These are phyloP conservation scores for Aureobasidium lini DNA, from an alignment of 2,329 filamentous ascomycete species.

Conservation along the genomic window DNA sequence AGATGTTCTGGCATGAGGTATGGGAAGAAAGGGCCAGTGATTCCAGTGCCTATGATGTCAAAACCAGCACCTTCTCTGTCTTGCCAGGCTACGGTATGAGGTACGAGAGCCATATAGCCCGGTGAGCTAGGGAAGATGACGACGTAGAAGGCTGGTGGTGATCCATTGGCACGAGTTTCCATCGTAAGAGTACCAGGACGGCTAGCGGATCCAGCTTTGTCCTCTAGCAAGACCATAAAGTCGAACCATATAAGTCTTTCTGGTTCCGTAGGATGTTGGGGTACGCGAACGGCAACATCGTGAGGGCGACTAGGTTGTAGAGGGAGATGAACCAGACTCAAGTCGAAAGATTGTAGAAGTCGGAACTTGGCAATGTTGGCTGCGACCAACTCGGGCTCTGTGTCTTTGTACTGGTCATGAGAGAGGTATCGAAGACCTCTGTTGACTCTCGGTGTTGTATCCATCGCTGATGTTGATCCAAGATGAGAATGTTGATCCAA, in stretches of 20 bases:
- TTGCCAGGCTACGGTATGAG: not conserved
- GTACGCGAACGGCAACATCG: not conserved
- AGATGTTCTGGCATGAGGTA: not conserved
- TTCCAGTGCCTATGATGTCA: not conserved
- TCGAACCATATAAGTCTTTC: slow-evolving; percentile 8
- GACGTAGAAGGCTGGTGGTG: slow-evolving; percentile 7
- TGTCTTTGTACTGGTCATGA: not conserved
- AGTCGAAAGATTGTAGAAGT: not conserved
- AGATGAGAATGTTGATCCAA: not conserved
- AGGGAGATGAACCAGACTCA: not conserved
- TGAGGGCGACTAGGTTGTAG: not conserved
- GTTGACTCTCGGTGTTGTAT: not conserved
- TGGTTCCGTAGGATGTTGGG: not conserved
- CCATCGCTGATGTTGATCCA: not conserved
- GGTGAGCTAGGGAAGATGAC: not conserved
- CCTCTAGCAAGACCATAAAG: not conserved
- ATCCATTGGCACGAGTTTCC: not conserved
- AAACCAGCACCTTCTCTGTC: not conserved
- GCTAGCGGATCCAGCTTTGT: not conserved
- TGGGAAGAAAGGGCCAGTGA: not conserved
- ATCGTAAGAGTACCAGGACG: not conserved
- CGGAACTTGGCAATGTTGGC: slow-evolving; percentile 6
- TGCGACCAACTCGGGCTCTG: not conserved
- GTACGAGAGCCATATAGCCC: not conserved
- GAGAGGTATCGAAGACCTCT: slow-evolving; percentile 4